Conservation (phyloP, 108 stramenopile genomes). For the Cyclotella atomus region DNA sequence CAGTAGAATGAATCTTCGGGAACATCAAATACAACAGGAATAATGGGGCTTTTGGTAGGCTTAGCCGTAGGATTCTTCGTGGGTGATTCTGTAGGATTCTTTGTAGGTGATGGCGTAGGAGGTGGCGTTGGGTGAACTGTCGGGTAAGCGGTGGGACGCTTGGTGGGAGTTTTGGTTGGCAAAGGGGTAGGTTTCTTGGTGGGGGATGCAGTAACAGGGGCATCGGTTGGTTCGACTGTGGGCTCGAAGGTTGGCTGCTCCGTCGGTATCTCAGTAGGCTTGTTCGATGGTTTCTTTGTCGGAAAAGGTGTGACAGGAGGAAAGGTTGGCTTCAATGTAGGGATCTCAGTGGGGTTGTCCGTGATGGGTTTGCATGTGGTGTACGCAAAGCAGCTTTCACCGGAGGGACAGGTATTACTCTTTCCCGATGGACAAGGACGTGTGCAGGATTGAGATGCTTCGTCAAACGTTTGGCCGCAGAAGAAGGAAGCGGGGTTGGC, state of each 20-base stretch:
- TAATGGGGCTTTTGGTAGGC: constrained; percentile 41
- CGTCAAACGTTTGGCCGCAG: constrained; percentile 79
- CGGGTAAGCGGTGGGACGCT: constrained; percentile 9
- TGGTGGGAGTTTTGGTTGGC: constrained; percentile 37
- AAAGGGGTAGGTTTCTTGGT: constrained; percentile 33
- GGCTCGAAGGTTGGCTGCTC: constrained; percentile 1
- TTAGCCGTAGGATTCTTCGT: constrained; percentile 33
- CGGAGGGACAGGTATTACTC: constrained; percentile 15
- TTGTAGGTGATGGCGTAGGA: constrained; percentile 29
- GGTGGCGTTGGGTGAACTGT: constrained; percentile 14
- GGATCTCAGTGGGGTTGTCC: constrained; percentile 16
- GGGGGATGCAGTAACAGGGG: constrained; percentile 28
- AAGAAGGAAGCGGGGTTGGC: constrained; percentile 56
- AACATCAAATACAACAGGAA: constrained; percentile 43
- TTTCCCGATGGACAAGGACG: constrained; percentile 75
- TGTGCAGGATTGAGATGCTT: constrained; percentile 66
- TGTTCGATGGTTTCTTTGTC: constrained; percentile 1
- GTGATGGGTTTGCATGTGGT: constrained; percentile 62
- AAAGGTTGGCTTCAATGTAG: constrained; percentile 18
- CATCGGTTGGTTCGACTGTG: constrained; percentile 10
- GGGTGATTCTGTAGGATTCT: constrained; percentile 29
- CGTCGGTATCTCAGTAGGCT: not conserved
- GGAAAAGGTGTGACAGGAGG: constrained; percentile 5
- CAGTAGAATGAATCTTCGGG: constrained; percentile 54
- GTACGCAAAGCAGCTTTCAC: constrained; percentile 78